Evolutionary conservation across 768 basidiomycete genomes (phyloP), one percentile per base, ranked within the genome.

Genomic region (Mycena floridula): DNA sequence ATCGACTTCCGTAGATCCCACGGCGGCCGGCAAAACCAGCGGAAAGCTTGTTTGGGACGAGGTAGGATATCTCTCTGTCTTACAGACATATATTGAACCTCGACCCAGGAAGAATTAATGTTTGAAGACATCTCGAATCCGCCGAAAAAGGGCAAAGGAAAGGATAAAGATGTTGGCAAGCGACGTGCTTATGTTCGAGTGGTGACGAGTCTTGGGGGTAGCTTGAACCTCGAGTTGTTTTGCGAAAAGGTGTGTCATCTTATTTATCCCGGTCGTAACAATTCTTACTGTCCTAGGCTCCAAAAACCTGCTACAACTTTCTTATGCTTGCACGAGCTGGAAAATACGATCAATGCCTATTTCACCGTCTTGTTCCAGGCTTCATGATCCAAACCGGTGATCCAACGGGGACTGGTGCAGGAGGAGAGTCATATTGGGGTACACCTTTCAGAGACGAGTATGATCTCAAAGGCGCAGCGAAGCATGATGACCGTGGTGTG

Each of bases 331-430:
- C 96, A 0, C 79, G 82, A 49, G 73, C 82, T 20, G 91, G 93
- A 7, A 93, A 94, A 56, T 99, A 97, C 56, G 82, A 97, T 51
- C 70, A 90, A 52, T 83, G 82, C 46, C 64, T 91, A 20, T 99
- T 98, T 62, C 95, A 99, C 59, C 80, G 95, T 16, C 68, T 95
- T 22, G 89, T 97, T 11, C 94, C 93, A 4, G 91, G 87, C 0
- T 96, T 96, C 59, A 97, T 97, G 95, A 80, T 93, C n/a, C 95
- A 98, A 77, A 93, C 93, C 2, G 96, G 96, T 25, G 96, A 99
- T 59, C 96, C 96, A 5, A 90, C 90, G 1, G 95, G 96, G 2
- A 98, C 93, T 2, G 96, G 96, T 1, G 71, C 87, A 24, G 96
- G 96, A 7, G 96, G 96, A 5, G 75, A 90, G 54, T 92, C 89